These are phyloP conservation scores for Ogataea chonburiensis DNA, from an alignment of 805 yeast species.

Conservation along the genomic window DNA sequence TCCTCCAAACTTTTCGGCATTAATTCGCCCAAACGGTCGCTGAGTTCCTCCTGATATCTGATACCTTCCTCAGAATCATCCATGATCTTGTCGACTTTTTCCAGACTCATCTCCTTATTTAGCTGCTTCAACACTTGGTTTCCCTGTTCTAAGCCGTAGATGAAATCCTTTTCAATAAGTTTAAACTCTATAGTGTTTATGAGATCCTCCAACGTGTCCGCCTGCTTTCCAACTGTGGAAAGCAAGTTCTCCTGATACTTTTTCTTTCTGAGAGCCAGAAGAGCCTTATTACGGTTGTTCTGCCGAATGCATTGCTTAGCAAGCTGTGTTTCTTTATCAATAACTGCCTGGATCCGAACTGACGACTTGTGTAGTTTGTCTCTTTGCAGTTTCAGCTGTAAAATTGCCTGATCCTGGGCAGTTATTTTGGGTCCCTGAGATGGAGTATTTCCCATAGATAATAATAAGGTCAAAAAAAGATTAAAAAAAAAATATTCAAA, in stretches of 20 bases:
- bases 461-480: background rate
- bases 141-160: constrained; percentile 79
- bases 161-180: constrained; percentile 79
- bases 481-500: constrained; percentile 1
- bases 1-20: constrained; percentile 49
- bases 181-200: constrained; percentile 85
- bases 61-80: constrained; percentile 84
- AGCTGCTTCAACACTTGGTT: constrained; percentile 70
- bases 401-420: constrained; percentile 79
- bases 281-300: constrained; percentile 60
- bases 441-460: constrained; percentile 34
- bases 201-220: constrained; percentile 75
- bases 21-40: constrained; percentile 46
- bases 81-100: constrained; percentile 75
- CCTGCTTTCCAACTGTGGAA: constrained; percentile 69
- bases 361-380: constrained; percentile 80
- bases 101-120: constrained; percentile 75
- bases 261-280: constrained; percentile 67
- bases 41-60: constrained; percentile 72
- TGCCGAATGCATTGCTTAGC: constrained; percentile 55
- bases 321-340: constrained; percentile 58
- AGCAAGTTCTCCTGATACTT: constrained; percentile 81
- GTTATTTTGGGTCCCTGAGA: constrained; percentile 56
- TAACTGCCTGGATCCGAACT: constrained; percentile 52
- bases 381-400: constrained; percentile 83